phyloP scores from a whole-genome alignment of 345 rosid genomes.

The Eucalyptus urophylla region DNA sequence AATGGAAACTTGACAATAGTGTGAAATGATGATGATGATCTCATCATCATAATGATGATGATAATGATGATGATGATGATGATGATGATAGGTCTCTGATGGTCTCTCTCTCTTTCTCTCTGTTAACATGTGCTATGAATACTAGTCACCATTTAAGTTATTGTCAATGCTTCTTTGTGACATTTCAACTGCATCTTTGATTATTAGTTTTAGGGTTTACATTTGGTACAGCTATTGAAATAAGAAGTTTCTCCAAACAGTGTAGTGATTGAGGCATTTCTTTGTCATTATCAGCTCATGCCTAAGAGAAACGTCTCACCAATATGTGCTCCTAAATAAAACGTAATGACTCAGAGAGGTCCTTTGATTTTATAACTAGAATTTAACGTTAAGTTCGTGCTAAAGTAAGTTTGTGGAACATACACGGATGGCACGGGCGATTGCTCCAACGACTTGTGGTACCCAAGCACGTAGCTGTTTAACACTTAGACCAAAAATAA shows the following conservation, averaged over 20 bases:
- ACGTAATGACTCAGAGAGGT: background rate
- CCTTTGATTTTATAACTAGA: background rate
- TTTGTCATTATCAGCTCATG: background rate
- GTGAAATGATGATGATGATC: background rate
- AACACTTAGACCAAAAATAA: constrained; percentile 15
- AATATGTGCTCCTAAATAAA: background rate
- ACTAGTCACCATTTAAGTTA: background rate
- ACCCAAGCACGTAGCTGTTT: constrained; percentile 13
- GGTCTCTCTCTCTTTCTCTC: too few relatives aligned
- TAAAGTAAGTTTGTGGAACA: background rate
- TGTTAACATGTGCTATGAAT: background rate
- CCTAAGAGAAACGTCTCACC: background rate
- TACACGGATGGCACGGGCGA: background rate
- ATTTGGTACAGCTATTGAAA: background rate
- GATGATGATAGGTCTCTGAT: background rate
- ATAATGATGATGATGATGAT: background rate
- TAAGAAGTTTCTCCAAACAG: background rate
- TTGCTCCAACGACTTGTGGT: constrained; percentile 33
- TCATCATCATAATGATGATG: too few relatives aligned
- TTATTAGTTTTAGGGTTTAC: background rate
- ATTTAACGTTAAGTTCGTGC: background rate
- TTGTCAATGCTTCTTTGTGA: background rate
- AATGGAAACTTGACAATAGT: background rate
- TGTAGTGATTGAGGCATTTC: background rate
- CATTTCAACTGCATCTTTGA: background rate